Evolutionary conservation across 2,329 filamentous ascomycete genomes (phyloP).

Genomic region (Diaporthe sp.): DNA sequence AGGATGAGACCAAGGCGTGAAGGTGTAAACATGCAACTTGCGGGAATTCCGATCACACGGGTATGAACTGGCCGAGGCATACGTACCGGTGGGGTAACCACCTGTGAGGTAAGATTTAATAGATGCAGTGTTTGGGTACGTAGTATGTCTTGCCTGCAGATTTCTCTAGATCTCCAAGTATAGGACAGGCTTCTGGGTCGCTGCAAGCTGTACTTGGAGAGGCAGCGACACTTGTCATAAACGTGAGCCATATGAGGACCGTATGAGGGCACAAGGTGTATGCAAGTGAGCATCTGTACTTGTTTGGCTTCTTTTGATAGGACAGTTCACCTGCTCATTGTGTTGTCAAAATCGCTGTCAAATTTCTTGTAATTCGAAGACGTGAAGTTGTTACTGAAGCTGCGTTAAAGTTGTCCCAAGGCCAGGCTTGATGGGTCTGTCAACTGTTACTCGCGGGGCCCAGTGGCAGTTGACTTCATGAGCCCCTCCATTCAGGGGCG

Average conservation of each 20-base stretch:
- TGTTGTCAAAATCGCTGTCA: not conserved
- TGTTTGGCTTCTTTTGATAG: not conserved
- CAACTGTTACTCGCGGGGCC: not conserved
- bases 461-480: not conserved
- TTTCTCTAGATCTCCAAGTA: not conserved
- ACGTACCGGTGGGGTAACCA: not conserved
- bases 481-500: conserved; percentile 29
- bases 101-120: not conserved
- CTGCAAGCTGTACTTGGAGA: not conserved
- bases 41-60: not conserved
- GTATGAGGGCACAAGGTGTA: not conserved
- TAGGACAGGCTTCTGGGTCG: not conserved
- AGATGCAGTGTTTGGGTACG: not conserved
- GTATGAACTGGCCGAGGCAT: not conserved
- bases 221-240: not conserved
- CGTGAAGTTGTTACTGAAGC: not conserved
- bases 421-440: not conserved
- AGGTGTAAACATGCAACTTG: not conserved
- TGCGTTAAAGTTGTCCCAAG: too few relatives aligned
- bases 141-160: not conserved
- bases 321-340: too few relatives aligned
- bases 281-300: not conserved
- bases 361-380: not conserved
- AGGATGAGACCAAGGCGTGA: conserved; percentile 21
- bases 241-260: not conserved